Evolutionary conservation across 2,329 filamentous ascomycete genomes (phyloP), one percentile per base, ranked within the genome.

Genomic region (Massarina eburnea): DNA sequence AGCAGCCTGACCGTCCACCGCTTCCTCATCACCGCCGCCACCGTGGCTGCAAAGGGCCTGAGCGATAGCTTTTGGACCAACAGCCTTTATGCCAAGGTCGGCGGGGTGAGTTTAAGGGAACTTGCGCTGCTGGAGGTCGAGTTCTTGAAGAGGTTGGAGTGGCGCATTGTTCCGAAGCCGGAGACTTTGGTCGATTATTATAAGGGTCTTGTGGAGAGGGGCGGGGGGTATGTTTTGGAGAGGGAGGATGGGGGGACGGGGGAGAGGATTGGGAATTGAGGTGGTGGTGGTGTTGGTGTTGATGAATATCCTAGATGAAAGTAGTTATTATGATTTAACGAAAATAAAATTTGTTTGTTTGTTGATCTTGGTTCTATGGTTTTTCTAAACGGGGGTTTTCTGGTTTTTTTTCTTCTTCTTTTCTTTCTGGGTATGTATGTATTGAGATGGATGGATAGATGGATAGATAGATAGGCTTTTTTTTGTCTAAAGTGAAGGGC

Each of bases 41-140:
- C 94, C 0, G 94, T 99, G 4, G 94, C 92, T 6, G 90, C 91
- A 45, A 99, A 99, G 71, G 94, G 94, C 1, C 80, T 99, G 10
- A 96, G 91, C 24, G 94, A 99, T 70, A 91, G 88, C 22, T 99
- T 99, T 68, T 96, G 94, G 91, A 97, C 95, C 52, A 99, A 99
- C 71, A 89, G 89, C 21, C 95, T 92, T 1, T 99, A 99, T 67
- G 91, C 94, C 29, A 81, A 90, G 44, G 91, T 99, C 1, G 94
- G 94, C 4, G 94, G 94, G 52, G 91, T 99, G 39, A 91, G 89
- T 55, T 80, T 96, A 29, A 84, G 87, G 39, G 94, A 99, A 71
- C 75, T 99, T 53, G 95, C 94, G 47, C 76, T 96, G 45, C 76
- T 99, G 8, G 94, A 99, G 69, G 79, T 99, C 22, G 94, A 99